phyloP scores from a whole-genome alignment of 768 basidiomycete species.

The Russula ochroleuca region DNA sequence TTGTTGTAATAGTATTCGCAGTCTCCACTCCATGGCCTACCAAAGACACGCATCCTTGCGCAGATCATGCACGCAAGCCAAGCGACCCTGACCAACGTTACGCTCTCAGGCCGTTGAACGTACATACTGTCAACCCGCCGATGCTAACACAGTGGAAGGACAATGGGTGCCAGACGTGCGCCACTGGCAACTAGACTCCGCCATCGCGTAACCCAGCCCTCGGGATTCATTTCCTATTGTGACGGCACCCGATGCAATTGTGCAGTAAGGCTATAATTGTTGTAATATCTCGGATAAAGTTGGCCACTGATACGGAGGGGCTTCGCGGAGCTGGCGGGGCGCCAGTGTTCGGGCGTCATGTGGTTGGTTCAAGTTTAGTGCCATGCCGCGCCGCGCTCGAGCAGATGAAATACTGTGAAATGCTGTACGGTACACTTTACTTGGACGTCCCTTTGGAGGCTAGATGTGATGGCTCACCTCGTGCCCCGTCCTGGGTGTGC shows the following conservation, averaged over 20 bases:
- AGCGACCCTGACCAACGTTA: conserved; percentile 8
- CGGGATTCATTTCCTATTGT: conserved; percentile 32
- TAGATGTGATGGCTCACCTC: neutral
- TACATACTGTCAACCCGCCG: conserved; percentile 36
- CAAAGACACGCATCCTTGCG: neutral
- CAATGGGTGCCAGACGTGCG: conserved; percentile 47
- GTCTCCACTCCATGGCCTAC: too few species aligned
- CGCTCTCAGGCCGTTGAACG: conserved; percentile 47
- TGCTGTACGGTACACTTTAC: neutral
- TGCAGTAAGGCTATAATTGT: conserved; percentile 27
- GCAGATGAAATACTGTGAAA: neutral
- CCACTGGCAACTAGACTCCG: conserved; percentile 44
- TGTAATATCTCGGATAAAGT: neutral
- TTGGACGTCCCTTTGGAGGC: too few species aligned
- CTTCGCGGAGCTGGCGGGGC: conserved; percentile 22
- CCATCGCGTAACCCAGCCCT: conserved; percentile 43
- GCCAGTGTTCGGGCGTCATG: conserved; percentile 15
- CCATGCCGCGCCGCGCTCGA: neutral
- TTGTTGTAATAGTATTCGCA: too few species aligned
- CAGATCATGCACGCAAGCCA: neutral
- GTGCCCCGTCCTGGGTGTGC: neutral
- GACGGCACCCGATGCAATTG: conserved; percentile 34
- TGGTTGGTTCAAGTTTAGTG: neutral
- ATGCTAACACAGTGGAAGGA: conserved; percentile 50
- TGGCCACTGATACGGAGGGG: conserved; percentile 36